Conservation (phyloP, 192 early-diverging fungal genomes). For the Helicostylum pulchrum region DNA sequence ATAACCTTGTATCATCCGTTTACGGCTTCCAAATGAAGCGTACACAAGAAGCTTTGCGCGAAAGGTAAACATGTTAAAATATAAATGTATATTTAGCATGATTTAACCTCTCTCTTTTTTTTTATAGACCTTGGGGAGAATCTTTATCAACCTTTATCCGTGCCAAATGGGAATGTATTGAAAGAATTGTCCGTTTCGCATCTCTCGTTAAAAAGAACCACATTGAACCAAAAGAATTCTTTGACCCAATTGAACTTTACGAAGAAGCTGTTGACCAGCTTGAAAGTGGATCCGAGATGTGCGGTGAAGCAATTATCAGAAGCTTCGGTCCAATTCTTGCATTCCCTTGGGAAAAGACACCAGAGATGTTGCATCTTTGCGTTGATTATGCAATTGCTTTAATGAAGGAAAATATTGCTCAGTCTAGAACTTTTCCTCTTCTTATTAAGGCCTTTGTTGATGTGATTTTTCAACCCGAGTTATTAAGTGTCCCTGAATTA, state of each 20-base stretch:
- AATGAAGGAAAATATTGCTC: conserved; percentile 20
- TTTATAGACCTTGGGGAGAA: conserved; percentile 22
- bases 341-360: conserved; percentile 24
- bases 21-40: conserved; percentile 13
- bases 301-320: conserved; percentile 26
- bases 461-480: conserved; percentile 25
- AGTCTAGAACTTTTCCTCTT: conserved; percentile 28
- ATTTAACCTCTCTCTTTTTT: background rate
- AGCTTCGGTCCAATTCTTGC: conserved; percentile 17
- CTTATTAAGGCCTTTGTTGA: conserved; percentile 22
- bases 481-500: conserved; percentile 16
- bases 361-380: conserved; percentile 16
- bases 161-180: conserved; percentile 24
- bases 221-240: background rate
- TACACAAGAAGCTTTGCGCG: conserved; percentile 7
- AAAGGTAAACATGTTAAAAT: background rate
- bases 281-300: conserved; percentile 26
- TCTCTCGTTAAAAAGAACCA: background rate
- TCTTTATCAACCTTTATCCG: conserved; percentile 18
- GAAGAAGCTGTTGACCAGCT: conserved; percentile 28
- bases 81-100: background rate
- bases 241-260: conserved; percentile 22
- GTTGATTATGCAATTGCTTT: conserved; percentile 28
- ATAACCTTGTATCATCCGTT: background rate
- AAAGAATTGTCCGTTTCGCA: conserved; percentile 13